These are phyloP conservation scores for Mycena crocata DNA, from an alignment of 768 basidiomycete species.

Conservation along the genomic window DNA sequence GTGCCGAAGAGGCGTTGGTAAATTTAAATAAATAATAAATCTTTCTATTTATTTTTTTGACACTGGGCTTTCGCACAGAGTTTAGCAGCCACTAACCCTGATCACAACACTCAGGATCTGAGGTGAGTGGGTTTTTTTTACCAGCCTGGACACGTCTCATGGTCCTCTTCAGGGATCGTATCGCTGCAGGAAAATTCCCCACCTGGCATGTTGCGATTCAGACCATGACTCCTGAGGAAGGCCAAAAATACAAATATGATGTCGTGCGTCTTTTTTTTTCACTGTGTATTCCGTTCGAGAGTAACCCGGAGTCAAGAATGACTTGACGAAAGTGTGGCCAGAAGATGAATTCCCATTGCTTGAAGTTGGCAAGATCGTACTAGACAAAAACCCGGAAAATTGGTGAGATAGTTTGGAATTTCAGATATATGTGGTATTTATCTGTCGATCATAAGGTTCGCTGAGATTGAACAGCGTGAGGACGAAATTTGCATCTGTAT, in stretches of 20 bases:
- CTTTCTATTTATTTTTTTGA: not conserved
- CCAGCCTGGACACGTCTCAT: too few relatives aligned
- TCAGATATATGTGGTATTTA: not conserved
- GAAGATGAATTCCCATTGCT: conserved; percentile 29
- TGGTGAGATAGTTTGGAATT: conserved; percentile 16
- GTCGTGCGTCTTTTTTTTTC: conserved; percentile 19
- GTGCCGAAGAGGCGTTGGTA: conserved; percentile 22
- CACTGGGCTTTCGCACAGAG: not conserved
- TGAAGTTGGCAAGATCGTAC: conserved; percentile 28
- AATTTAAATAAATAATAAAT: not conserved
- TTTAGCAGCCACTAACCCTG: conserved; percentile 17
- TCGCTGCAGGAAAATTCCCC: conserved; percentile 22
- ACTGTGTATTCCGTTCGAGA: not conserved
- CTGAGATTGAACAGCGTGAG: conserved; percentile 33
- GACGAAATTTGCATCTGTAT: not conserved
- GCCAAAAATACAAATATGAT: conserved; percentile 29
- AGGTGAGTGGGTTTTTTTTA: not conserved
- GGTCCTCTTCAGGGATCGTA: conserved; percentile 19
- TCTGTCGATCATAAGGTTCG: conserved; percentile 12
- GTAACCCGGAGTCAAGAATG: conserved; percentile 16
- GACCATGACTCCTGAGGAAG: conserved; percentile 31
- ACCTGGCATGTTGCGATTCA: conserved; percentile 29
- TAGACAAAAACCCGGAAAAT: conserved; percentile 32
- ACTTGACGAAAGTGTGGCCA: conserved; percentile 32
- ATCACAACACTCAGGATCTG: conserved; percentile 29